Evolutionary conservation across 2,329 filamentous ascomycete species (phyloP), one percentile per base, ranked within the genome.

Genomic region (Penicillium paneum): DNA sequence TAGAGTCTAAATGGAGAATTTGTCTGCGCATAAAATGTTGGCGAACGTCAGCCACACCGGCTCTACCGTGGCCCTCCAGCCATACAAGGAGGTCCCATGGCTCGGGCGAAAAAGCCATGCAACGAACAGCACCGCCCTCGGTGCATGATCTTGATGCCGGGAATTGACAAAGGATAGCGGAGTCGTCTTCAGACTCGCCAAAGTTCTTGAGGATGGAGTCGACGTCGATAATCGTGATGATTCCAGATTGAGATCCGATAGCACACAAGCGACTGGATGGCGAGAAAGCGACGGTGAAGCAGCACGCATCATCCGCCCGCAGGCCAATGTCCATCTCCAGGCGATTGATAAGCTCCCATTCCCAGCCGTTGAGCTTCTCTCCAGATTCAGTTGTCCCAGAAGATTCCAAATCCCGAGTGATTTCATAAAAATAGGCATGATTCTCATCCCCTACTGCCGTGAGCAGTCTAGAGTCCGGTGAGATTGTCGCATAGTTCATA

Each of bases 401-500:
- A 12, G 59, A 66, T 52, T 60, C 64, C 43, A 62, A 59, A 52
- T 71, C 68, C 62, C 43, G 71, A 60, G 39, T 74, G 63, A 62
- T 77, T 43, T 59, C 87, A 71, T 96, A 94, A 60, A 97, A 86
- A 72, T 94, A 97, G 19, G 93, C 84, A 60, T 85, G 89, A 1
- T 91, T 88, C 64, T 92, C 88, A 68, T 99, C 94, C 38, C 93
- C 89, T 40, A 97, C 89, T 2, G 91, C 90, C 6, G 92, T 82
- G 19, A 97, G 79, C 11, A 93, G 75, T 19, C 81, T 83, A 1
- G 92, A 93, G 69, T 97, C 89, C 0, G 93, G 94, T 7, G 93
- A 97, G 49, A 99, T 87, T n/a, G 92, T 84, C 32, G 92, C 90
- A 67, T 95, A 91, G 66, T 99, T 99, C 77, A 97, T 93, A 60